Base-by-base conservation (phyloP, 1,139 yeast genomes). In the Kurtzmaniella natalensis region DNA sequence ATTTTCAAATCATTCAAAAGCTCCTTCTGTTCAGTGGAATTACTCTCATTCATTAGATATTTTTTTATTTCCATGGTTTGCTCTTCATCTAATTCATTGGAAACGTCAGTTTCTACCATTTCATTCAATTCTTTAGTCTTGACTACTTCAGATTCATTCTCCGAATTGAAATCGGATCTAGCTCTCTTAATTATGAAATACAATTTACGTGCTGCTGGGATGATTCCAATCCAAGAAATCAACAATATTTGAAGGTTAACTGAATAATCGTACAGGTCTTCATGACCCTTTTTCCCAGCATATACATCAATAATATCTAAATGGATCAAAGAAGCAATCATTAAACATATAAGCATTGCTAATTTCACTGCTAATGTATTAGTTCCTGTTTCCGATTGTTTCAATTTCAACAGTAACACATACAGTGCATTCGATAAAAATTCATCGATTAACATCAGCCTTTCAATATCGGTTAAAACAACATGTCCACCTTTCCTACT, bases 381-480 rank as follows among this genome's bases (percentile, higher is more conserved):
- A 32, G 2, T 27, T 36, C 9, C 20, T 30, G 27, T 33, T 28
- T 13, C 32, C 28, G 60, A 28, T 55, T 54, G 8, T 5, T 17
- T 20, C 9, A 18, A n/a, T 4, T 17, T 17, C 9, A 17, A 21
- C 0, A 79, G 63, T 14, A 81, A 53, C 41, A 64, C 73, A 10
- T 70, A 64, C 7, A 73, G 61, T 18, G 81, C 70, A 39, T 72
- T 78, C 11, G 75, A 66, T 37, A 82, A 64, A 45, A 81, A 78
- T 49, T 79, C 86, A 52, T 81, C 87, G 26, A 82, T 53, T n/a
- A 82, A 48, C 84, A 81, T 78, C 47, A 74, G 72, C 39, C 59
- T 65, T 44, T 82, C 89, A 31, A 78, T 64, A 7, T 70, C 76
- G 22, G 81, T 72, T 11, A 81, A 52, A 7, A 55, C 58, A 7